phyloP scores from a whole-genome alignment of 192 early-diverging fungal species.

The Backusella tuberculispora region DNA sequence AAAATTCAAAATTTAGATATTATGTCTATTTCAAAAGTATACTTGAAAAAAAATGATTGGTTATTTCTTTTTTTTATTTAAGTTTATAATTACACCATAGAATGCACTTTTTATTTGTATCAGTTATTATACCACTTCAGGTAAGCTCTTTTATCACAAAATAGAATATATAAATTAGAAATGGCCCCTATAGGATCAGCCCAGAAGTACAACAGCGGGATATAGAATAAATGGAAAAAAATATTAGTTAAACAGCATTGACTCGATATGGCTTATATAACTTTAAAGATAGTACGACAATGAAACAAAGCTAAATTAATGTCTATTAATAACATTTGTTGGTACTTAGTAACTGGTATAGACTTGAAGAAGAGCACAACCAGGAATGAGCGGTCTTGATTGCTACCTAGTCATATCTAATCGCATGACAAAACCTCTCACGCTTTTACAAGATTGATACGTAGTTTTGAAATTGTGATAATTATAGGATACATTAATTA shows the following conservation, averaged over 20 bases:
- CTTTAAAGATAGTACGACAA: neutral
- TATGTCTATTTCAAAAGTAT: too few relatives aligned
- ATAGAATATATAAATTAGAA: neutral
- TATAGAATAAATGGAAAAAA: neutral
- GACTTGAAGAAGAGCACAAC: neutral
- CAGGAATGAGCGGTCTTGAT: neutral
- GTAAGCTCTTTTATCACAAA: neutral
- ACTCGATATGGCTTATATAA: neutral
- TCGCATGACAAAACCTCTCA: neutral
- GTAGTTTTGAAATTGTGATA: too few relatives aligned
- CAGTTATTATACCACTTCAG: neutral
- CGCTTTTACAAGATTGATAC: too few relatives aligned
- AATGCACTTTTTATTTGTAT: neutral
- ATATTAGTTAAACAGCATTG: neutral
- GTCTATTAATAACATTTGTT: neutral
- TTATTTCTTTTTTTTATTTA: too few relatives aligned
- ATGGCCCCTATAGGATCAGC: neutral
- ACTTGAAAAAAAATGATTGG: neutral
- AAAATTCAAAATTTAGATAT: too few relatives aligned
- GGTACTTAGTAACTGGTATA: neutral
- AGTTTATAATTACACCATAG: too few relatives aligned
- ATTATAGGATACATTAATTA: too few relatives aligned
- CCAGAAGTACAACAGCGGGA: neutral
- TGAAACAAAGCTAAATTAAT: slow-evolving; percentile 1
- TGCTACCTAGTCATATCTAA: neutral